Percentiles rank a stretch among this genome's conserved stretches.
Evolutionary conservation across 805 yeast genomes (phyloP).

Genomic region (Teunomyces kruisii): DNA sequence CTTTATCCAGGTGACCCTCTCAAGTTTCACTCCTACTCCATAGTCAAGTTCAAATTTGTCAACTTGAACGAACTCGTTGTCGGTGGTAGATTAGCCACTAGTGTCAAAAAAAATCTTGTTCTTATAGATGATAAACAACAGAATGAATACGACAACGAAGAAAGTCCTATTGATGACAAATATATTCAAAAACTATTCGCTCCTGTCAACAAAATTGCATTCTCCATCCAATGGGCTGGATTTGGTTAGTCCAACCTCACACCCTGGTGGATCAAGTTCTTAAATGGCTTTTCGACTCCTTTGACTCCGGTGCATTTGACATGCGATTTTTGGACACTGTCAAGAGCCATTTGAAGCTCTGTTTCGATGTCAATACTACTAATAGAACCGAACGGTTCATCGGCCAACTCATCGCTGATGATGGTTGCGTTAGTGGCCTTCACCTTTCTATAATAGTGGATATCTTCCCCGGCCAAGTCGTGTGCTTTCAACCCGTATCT

Average conservation of each 20-base stretch:
- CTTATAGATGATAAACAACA: conserved; percentile 39
- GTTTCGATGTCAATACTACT: background rate
- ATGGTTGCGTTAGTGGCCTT: conserved; percentile 34
- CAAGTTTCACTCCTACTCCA: conserved; percentile 83
- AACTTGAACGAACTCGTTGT: conserved; percentile 61
- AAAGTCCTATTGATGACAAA: conserved; percentile 5
- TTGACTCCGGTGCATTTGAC: no score
- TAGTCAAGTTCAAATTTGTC: conserved; percentile 59
- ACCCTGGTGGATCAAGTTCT: background rate
- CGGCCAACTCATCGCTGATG: conserved; percentile 8
- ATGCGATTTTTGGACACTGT: background rate
- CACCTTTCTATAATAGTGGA: conserved; percentile 30
- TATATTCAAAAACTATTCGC: conserved; percentile 2
- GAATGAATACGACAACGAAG: background rate
- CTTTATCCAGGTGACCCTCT: conserved; percentile 96
- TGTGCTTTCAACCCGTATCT: background rate
- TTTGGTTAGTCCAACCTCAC: conserved; percentile 55
- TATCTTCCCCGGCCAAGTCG: background rate
- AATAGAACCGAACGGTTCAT: background rate
- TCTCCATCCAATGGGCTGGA: conserved; percentile 94
- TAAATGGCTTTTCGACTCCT: background rate
- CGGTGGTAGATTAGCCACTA: conserved; percentile 90
- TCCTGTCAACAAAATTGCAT: conserved; percentile 42
- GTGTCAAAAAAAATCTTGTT: conserved; percentile 85
- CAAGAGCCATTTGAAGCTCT: background rate